These are phyloP conservation scores for Periconia sp. DNA, from an alignment of 2,329 filamentous ascomycete species.

Conservation along the genomic window DNA sequence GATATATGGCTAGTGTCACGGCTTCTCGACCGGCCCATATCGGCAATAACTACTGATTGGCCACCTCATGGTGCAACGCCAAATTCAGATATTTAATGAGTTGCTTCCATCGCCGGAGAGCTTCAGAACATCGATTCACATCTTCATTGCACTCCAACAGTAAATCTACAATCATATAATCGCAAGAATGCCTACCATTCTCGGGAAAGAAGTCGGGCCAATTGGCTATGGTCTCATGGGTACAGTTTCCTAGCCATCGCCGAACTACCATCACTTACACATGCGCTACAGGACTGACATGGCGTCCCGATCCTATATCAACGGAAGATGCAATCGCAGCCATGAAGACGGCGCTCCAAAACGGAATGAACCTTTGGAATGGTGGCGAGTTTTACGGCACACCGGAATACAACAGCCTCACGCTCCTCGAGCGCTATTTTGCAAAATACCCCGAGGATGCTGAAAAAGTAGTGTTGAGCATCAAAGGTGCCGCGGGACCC, in stretches of 20 bases:
- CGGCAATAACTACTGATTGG: too few species aligned
- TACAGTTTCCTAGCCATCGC: conserved; percentile 11
- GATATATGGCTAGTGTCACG: too few species aligned
- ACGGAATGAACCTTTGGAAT: conserved; percentile 53
- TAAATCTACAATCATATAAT: too few species aligned
- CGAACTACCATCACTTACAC: conserved; percentile 4
- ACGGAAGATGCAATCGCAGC: conserved; percentile 45
- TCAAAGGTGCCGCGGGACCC: conserved; percentile 50
- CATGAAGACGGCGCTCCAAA: conserved; percentile 47
- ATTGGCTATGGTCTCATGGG: conserved; percentile 55
- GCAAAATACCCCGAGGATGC: conserved; percentile 54
- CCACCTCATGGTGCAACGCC: too few species aligned
- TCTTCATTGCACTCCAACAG: too few species aligned
- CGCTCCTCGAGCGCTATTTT: conserved; percentile 55
- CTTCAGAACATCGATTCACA: too few species aligned
- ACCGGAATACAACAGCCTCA: conserved; percentile 49
- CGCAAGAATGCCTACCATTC: conserved; percentile 34
- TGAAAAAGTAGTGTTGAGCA: conserved; percentile 51
- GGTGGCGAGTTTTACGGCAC: conserved; percentile 54
- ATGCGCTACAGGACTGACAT: conserved; percentile 47
- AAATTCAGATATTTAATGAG: too few species aligned
- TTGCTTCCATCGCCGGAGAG: too few species aligned
- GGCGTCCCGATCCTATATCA: conserved; percentile 33
- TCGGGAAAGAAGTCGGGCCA: conserved; percentile 41
- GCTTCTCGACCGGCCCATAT: too few species aligned